These are phyloP conservation scores for Globisporangium paddicum DNA, from an alignment of 352 stramenopile genomes.

Conservation along the genomic window DNA sequence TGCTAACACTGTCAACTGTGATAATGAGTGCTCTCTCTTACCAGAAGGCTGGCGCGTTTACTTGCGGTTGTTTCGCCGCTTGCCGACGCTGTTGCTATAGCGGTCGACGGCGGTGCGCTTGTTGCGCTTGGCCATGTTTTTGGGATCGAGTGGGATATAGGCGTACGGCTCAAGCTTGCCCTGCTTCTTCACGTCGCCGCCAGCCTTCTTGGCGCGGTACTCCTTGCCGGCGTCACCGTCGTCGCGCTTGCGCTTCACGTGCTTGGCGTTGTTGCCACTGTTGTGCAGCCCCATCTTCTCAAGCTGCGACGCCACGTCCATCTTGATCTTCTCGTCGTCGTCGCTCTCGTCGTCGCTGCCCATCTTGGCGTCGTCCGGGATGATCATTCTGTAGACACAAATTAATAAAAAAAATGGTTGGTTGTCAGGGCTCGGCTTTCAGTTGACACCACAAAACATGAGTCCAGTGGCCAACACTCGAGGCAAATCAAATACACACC, in stretches of 20 bases:
- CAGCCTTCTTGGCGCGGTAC: slow-evolving; percentile 95
- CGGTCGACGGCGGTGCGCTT: slow-evolving; percentile 74
- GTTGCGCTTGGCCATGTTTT: slow-evolving; percentile 90
- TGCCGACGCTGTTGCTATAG: slow-evolving; percentile 75
- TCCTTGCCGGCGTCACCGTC: slow-evolving; percentile 79
- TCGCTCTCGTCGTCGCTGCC: slow-evolving; percentile 46
- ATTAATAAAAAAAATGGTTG: slow-evolving; percentile 8
- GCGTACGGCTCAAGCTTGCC: slow-evolving; percentile 97
- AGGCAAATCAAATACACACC: slow-evolving; percentile 41
- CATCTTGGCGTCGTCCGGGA: slow-evolving; percentile 59
- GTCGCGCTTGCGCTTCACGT: slow-evolving; percentile 51
- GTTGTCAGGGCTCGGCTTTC: slow-evolving; percentile 3
- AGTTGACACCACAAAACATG: background rate
- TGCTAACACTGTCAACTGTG: background rate
- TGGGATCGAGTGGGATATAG: slow-evolving; percentile 96
- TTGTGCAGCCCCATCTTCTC: slow-evolving; percentile 80
- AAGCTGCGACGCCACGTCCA: slow-evolving; percentile 74
- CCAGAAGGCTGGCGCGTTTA: slow-evolving; percentile 14
- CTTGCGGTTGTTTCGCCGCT: slow-evolving; percentile 57
- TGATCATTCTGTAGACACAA: slow-evolving; percentile 51
- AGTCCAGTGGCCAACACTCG: background rate
- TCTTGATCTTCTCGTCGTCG: slow-evolving; percentile 79
- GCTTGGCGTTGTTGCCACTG: slow-evolving; percentile 20
- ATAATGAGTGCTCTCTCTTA: no score
- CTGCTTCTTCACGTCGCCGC: slow-evolving; percentile 96